Conservation (phyloP, 2,329 filamentous ascomycete genomes). For the Tetracladium maxilliforme region DNA sequence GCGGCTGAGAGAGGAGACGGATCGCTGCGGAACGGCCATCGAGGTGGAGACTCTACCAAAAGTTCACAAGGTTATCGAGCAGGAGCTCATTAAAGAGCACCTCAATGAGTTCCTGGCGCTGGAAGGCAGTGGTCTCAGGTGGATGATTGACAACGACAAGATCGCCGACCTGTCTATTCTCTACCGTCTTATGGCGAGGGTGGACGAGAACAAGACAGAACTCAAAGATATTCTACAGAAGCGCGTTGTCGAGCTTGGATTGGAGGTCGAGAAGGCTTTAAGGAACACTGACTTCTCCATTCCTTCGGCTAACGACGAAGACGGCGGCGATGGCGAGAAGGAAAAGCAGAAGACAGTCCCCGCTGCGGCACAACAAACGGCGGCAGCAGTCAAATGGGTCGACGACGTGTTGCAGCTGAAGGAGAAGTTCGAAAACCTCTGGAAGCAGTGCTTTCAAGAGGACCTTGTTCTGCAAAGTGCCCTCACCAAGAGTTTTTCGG, state of each 20-base stretch:
- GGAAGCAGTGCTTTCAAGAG: constrained; percentile 54
- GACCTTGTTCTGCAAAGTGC: constrained; percentile 71
- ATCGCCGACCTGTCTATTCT: constrained; percentile 65
- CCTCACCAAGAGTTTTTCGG: constrained; percentile 73
- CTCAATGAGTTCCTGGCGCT: constrained; percentile 71
- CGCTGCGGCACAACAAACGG: constrained; percentile 63
- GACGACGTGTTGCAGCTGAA: constrained; percentile 79
- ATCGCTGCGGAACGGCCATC: constrained; percentile 71
- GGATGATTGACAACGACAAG: constrained; percentile 87
- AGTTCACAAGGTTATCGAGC: constrained; percentile 64
- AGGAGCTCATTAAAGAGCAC: constrained; percentile 63
- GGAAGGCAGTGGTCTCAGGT: constrained; percentile 68
- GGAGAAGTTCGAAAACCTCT: constrained; percentile 76
- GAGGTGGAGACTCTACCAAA: constrained; percentile 57
- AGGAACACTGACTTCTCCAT: constrained; percentile 37
- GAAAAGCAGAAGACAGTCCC: constrained; percentile 32
- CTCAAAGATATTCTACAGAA: constrained; percentile 58
- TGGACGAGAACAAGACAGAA: constrained; percentile 59
- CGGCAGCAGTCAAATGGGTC: constrained; percentile 86
- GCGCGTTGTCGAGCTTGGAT: constrained; percentile 66
- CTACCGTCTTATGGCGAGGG: constrained; percentile 63
- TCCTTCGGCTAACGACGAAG: constrained; percentile 12
- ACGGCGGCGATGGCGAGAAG: constrained; percentile 29
- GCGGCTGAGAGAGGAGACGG: constrained; percentile 66
- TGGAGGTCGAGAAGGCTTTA: constrained; percentile 62